phyloP scores from a whole-genome alignment of 371 early-diverging fungal species.

The Catenaria anguillulae region DNA sequence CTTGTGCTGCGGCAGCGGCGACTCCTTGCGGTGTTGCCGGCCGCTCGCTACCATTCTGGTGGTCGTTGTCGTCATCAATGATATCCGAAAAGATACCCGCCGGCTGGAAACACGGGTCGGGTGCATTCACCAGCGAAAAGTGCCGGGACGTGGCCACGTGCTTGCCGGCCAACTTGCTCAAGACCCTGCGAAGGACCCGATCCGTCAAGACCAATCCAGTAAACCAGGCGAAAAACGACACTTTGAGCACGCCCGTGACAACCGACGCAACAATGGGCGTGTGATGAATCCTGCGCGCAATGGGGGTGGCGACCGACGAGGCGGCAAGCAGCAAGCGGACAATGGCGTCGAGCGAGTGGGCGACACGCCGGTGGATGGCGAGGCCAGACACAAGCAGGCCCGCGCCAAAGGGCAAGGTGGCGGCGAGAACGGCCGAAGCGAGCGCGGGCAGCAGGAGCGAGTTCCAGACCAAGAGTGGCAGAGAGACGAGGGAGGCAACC shows the following conservation, averaged over 20 bases:
- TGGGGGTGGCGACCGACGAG: neutral
- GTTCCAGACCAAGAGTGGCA: neutral
- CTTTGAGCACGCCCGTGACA: neutral
- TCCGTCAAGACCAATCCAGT: neutral
- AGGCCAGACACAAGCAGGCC: neutral
- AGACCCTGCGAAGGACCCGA: neutral
- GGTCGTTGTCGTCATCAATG: neutral
- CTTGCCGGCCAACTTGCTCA: neutral
- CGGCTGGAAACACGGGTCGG: neutral
- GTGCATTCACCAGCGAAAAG: neutral
- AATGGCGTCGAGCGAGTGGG: neutral
- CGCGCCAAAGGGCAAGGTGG: neutral
- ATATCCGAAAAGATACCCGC: neutral
- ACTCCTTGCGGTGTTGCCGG: too few species aligned
- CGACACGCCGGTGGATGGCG: neutral
- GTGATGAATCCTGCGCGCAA: neutral
- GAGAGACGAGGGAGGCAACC: neutral
- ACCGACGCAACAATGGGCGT: neutral
- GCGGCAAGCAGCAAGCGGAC: neutral
- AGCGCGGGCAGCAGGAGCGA: neutral
- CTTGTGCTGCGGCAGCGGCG: neutral
- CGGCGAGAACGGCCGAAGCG: neutral
- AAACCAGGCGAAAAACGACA: neutral
- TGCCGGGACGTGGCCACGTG: neutral
- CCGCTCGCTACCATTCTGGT: too few species aligned